Evolutionary conservation across 305 asterid species (phyloP).

Genomic region (Rubia peregrina): DNA sequence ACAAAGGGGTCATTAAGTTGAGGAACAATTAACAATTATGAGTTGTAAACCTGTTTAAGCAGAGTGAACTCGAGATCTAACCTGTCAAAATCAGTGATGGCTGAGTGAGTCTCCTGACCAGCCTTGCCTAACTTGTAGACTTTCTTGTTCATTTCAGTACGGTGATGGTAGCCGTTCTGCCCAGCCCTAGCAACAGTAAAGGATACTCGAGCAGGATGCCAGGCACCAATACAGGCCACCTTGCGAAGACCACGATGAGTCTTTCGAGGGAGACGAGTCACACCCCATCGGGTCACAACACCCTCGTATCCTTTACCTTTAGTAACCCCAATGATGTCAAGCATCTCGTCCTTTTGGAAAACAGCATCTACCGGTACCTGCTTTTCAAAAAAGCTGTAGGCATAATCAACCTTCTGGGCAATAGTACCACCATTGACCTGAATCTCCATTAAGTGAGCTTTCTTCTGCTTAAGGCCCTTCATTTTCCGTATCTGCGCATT

Average conservation of each 20-base stretch:
- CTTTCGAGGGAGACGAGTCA: constrained; percentile 81
- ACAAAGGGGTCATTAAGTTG: neutral
- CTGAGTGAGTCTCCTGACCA: constrained; percentile 63
- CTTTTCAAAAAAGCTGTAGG: constrained; percentile 70
- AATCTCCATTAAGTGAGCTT: constrained; percentile 75
- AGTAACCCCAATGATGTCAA: constrained; percentile 83
- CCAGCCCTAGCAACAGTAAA: constrained; percentile 89
- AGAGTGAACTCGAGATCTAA: neutral
- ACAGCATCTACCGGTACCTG: constrained; percentile 78
- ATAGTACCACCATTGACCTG: constrained; percentile 82
- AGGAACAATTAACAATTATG: neutral
- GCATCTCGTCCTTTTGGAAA: constrained; percentile 88
- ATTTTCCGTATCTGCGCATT: constrained; percentile 58
- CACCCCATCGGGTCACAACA: constrained; percentile 92
- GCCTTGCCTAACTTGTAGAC: constrained; percentile 77
- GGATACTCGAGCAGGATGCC: constrained; percentile 91
- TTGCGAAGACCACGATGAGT: constrained; percentile 84
- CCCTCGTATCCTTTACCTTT: constrained; percentile 89
- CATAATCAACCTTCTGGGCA: constrained; percentile 80
- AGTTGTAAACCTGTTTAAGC: too few species aligned
- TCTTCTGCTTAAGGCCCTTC: constrained; percentile 84
- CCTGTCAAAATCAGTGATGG: constrained; percentile 80
- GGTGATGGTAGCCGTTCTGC: constrained; percentile 89
- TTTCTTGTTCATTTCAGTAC: constrained; percentile 89
- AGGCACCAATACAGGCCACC: constrained; percentile 92